phyloP scores from a whole-genome alignment of 768 basidiomycete species.

The Termitomyces eurrhizus region DNA sequence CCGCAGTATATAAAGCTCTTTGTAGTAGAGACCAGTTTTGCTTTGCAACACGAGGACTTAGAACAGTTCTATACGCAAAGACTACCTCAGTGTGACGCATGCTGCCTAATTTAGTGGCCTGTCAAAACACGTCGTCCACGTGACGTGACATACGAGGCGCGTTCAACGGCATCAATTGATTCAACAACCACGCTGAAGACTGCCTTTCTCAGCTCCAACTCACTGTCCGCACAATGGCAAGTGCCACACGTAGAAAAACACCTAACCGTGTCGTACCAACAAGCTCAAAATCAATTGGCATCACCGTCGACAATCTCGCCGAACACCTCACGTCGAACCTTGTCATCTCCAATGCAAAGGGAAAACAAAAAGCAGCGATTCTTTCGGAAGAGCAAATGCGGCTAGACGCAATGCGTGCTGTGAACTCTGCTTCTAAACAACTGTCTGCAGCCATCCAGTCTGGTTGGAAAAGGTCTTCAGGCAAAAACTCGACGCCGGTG shows the following conservation, averaged over 20 bases:
- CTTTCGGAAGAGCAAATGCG: constrained; percentile 32
- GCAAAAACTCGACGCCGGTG: constrained; percentile 25
- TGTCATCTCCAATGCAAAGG: constrained; percentile 25
- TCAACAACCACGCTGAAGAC: not conserved
- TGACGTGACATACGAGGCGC: not conserved
- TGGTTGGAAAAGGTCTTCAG: constrained; percentile 52
- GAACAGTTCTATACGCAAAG: too few relatives aligned
- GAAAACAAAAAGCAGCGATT: constrained; percentile 25
- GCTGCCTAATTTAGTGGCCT: too few relatives aligned
- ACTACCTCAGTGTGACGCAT: too few relatives aligned
- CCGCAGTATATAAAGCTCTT: too few relatives aligned
- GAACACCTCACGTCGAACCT: constrained; percentile 25
- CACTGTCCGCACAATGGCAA: not conserved
- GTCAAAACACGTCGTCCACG: not conserved
- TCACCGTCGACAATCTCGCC: constrained; percentile 24
- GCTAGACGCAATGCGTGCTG: constrained; percentile 52
- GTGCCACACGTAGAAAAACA: not conserved
- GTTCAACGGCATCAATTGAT: not conserved
- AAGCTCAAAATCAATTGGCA: not conserved
- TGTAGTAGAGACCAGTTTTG: too few relatives aligned
- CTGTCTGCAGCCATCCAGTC: constrained; percentile 49
- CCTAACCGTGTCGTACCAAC: not conserved
- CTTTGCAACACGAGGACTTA: too few relatives aligned
- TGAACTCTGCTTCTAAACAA: constrained; percentile 59
- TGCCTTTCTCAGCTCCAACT: not conserved